A percentile compares a stretch with the other conserved stretches of the same genome.
Evolutionary conservation across 2,329 filamentous ascomycete species (phyloP).

Genomic region (Cladosporium sp.): DNA sequence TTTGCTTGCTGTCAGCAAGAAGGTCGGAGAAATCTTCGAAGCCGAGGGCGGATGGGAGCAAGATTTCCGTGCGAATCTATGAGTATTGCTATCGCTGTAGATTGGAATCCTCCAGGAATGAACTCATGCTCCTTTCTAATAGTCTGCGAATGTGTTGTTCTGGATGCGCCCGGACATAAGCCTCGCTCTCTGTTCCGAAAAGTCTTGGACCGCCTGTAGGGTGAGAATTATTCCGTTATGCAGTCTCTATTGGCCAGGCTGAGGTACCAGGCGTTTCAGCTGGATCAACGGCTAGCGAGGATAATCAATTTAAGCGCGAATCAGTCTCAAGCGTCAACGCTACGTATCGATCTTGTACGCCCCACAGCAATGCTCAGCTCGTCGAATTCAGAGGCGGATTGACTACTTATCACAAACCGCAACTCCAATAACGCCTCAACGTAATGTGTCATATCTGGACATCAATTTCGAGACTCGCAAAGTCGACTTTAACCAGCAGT

Average conservation of each 20-base stretch:
- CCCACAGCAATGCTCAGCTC: neutral
- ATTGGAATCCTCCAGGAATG: neutral
- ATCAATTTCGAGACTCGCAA: neutral
- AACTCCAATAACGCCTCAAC: neutral
- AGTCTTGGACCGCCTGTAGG: neutral
- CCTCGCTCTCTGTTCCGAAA: neutral
- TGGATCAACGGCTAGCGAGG: neutral
- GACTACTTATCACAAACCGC: neutral
- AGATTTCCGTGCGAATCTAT: neutral
- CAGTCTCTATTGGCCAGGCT: neutral
- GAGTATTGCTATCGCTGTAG: neutral
- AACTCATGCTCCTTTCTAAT: neutral
- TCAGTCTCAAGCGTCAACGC: neutral
- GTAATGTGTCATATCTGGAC: neutral
- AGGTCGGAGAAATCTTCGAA: constrained; percentile 44
- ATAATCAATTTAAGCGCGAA: neutral
- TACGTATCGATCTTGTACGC: neutral
- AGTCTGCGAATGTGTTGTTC: neutral
- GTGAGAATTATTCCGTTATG: neutral
- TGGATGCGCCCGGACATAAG: neutral
- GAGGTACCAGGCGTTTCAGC: neutral
- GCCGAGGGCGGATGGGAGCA: constrained; percentile 37
- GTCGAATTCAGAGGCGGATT: neutral
- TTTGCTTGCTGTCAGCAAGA: constrained; percentile 45
- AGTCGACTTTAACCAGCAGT: neutral